Evolutionary conservation across 371 early-diverging fungal genomes (phyloP), one percentile per base, ranked within the genome.

Genomic region (Mortierella sp.): DNA sequence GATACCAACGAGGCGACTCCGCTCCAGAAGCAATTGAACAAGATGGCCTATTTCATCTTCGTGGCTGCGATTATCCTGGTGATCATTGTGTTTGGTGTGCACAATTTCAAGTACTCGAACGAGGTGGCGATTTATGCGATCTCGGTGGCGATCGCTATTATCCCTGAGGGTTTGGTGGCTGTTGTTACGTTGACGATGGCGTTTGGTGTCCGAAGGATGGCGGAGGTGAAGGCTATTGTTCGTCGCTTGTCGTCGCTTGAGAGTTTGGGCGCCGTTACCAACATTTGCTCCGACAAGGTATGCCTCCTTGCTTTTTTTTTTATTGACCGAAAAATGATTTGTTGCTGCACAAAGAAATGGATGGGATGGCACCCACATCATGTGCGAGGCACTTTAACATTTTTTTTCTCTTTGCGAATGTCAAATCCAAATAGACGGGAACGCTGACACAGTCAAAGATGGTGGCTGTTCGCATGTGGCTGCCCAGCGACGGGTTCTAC

Each of bases 81-180:
- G 3, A 88, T 97, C 49, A 90, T 95, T 46, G 93, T 94, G 58
- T 95, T 95, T 88, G 88, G 90, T 58, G 93, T 92, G 46, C 92
- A 91, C 75, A 90, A 92, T 71, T 92, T 92, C 82, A 81, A 88
- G 44, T 75, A 90, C 76, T 85, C 44, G 72, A 87, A 79, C 74
- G 92, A 94, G 43, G 93, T 93, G 16, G 90, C 93, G 1, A 83
- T 96, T 16, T 95, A 96, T 82, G 95, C 95, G 11, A 93, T 96
- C 48, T 93, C 96, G 58, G 90, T 98, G 32, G 97, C 96, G 27
- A 97, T 99, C 76, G 94, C 97, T 41, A 96, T 97, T 11, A 97
- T 99, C 78, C 99, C 99, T 41, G 98, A 98, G 90, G 99, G 99
- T 73, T 92, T 98, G 8, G 94, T 98, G 10, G 97, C 97, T 38